Conservation (phyloP, 2,329 filamentous ascomycete species). For the Claviceps monticola region DNA sequence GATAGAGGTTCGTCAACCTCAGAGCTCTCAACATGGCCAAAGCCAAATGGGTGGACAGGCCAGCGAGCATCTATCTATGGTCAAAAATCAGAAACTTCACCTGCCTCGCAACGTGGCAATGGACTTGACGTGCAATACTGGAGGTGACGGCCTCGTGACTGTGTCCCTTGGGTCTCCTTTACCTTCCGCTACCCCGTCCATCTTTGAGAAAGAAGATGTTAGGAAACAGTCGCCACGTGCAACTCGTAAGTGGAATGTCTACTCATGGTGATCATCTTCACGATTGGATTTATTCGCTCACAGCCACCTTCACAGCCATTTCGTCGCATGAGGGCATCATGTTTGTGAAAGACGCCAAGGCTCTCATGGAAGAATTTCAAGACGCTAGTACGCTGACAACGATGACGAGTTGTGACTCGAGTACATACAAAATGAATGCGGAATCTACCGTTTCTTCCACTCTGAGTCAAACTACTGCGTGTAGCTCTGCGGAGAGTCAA, state of each 20-base stretch:
- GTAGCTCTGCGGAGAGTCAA: not conserved
- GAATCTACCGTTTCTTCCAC: not conserved
- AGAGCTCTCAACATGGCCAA: not conserved
- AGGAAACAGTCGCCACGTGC: not conserved
- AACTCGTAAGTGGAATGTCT: not conserved
- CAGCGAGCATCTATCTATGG: not conserved
- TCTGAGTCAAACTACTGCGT: not conserved
- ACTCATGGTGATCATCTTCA: not conserved
- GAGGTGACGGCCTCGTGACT: slow-evolving; percentile 19
- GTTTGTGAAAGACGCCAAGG: not conserved
- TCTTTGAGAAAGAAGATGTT: not conserved
- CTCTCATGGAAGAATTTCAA: not conserved
- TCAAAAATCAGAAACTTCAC: slow-evolving; percentile 3
- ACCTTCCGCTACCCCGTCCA: slow-evolving; percentile 7
- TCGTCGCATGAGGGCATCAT: not conserved
- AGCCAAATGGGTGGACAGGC: slow-evolving; percentile 5
- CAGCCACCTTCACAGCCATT: not conserved
- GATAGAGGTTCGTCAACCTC: slow-evolving; percentile 12
- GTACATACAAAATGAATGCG: not conserved
- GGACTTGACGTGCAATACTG: slow-evolving; percentile 16
- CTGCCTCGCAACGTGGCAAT: slow-evolving; percentile 13
- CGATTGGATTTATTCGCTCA: not conserved
- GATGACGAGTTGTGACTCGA: slow-evolving; percentile 1
- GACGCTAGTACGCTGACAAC: not conserved
- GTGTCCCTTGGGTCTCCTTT: slow-evolving; percentile 11